Conservation (phyloP, 306 rosid genomes). For the Rosa lucieae region DNA sequence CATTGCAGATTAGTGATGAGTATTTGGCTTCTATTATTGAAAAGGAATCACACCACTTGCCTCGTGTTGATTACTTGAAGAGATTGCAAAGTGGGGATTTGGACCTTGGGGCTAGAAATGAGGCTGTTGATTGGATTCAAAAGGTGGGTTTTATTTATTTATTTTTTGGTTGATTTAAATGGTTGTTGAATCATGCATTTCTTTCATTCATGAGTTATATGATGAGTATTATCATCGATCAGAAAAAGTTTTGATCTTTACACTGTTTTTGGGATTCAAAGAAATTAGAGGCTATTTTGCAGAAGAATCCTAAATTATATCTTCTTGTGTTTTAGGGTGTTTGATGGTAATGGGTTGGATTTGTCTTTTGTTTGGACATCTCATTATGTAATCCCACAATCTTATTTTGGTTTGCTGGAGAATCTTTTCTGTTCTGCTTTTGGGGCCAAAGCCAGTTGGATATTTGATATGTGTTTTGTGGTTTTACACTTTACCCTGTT, state of each 20-base stretch:
- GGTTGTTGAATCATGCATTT: neutral
- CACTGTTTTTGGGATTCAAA: constrained; percentile 1
- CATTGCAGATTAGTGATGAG: constrained; percentile 76
- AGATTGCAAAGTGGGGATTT: constrained; percentile 62
- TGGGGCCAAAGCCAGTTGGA: constrained; percentile 19
- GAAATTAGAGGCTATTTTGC: neutral
- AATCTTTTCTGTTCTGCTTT: constrained; percentile 13
- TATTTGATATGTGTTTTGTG: constrained; percentile 1
- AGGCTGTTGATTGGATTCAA: constrained; percentile 81
- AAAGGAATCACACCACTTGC: constrained; percentile 64
- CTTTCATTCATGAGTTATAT: neutral
- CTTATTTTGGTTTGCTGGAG: constrained; percentile 13
- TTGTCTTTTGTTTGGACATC: neutral
- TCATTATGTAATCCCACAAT: neutral
- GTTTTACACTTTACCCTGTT: neutral
- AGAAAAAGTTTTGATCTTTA: neutral
- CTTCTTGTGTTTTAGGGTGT: neutral
- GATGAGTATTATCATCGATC: neutral
- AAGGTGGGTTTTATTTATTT: constrained; percentile 51
- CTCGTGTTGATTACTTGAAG: constrained; percentile 49
- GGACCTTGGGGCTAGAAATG: constrained; percentile 64
- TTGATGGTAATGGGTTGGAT: constrained; percentile 6
- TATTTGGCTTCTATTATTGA: constrained; percentile 57
- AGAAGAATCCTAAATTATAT: neutral
- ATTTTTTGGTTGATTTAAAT: neutral